Percentiles rank a stretch among this genome's conserved stretches.
Conservation (phyloP, 768 basidiomycete genomes). For the Kockovaella imperatae region DNA sequence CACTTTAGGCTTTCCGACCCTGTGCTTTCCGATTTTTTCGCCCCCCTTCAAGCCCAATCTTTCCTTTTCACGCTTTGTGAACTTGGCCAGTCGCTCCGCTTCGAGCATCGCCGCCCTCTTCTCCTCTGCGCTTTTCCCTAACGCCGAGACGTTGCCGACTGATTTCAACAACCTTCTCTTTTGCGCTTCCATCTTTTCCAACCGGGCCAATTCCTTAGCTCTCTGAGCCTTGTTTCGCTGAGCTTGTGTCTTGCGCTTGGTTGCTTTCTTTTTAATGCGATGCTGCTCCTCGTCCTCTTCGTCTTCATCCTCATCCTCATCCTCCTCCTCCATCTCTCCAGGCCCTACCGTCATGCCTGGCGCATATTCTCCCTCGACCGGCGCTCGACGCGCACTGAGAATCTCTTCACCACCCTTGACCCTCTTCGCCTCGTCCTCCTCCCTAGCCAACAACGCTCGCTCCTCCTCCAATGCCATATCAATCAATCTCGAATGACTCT, state of each 20-base stretch:
- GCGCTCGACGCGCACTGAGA: slow-evolving; percentile 14
- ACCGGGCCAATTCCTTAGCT: slow-evolving; percentile 54
- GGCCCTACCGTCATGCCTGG: slow-evolving; percentile 56
- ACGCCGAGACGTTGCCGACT: slow-evolving; percentile 53
- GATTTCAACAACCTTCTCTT: slow-evolving; percentile 58
- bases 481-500: slow-evolving; percentile 65
- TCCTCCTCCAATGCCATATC: slow-evolving; percentile 61
- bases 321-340: slow-evolving; percentile 27
- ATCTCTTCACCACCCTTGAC: slow-evolving; percentile 57
- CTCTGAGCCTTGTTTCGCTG: slow-evolving; percentile 64
- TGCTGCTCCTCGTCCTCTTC: slow-evolving; percentile 49
- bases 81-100: slow-evolving; percentile 46
- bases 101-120: slow-evolving; percentile 46
- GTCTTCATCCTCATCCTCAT: slow-evolving; percentile 30
- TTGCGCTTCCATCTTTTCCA: slow-evolving; percentile 59
- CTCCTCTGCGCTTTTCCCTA: slow-evolving; percentile 48
- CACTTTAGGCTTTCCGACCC: slow-evolving; percentile 59
- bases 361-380: slow-evolving; percentile 48
- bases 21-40: slow-evolving; percentile 69
- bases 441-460: slow-evolving; percentile 53
- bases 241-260: slow-evolving; percentile 53
- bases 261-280: slow-evolving; percentile 24
- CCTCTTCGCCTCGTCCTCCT: slow-evolving; percentile 52
- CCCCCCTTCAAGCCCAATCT: slow-evolving; percentile 59
- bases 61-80: slow-evolving; percentile 51